Evolutionary conservation across 75 land plant genomes (phyloP), one percentile per base, ranked within the genome.

Genomic region (Gnetum montanum): DNA sequence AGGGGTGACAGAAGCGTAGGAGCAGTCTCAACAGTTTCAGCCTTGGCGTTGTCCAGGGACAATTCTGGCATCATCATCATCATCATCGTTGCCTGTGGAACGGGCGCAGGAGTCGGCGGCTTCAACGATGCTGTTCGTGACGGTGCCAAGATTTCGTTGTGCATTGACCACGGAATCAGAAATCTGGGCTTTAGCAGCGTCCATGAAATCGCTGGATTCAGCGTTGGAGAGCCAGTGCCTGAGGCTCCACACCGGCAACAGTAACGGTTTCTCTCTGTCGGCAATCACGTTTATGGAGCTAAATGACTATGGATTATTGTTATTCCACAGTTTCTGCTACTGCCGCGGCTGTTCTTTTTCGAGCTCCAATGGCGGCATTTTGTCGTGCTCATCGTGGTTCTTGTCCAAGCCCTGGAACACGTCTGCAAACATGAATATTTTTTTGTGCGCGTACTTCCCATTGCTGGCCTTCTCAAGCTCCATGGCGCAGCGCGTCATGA

Each of bases 241-340:
- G 36, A 75, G 48, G 49, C 74, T 75, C 58, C 75, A 49, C 30
- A 79, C 55, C 16, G 83, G 78, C 46, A 71, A 50, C 1, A 53
- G 46, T 28, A 79, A 36, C 0, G 78, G 67, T 46, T 70, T 66
- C 31, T 38, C n/a, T n/a, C n/a, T n/a, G n/a, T n/a, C n/a, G n/a
- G n/a, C n/a, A 16, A 24, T 53, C 1, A 20, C 23, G 20, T 27
- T 46, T 53, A 58, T 35, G 25, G 68, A 72, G 24, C 37, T 75
- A 69, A 65, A 71, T 1, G 68, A 28, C 18, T 69, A 68, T 20
- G 60, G 49, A 40, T 44, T 61, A 41, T 38, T 62, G 19, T 41
- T 41, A 3, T 0, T 41, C 43, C 3, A 41, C 13, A 41, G 16
- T n/a, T n/a, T n/a, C n/a, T n/a, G n/a, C n/a, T n/a, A n/a, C n/a